A percentile compares a stretch with the other conserved stretches of the same genome.
These are phyloP conservation scores for Kurtzmaniella fragi DNA, from an alignment of 805 yeast species.

Conservation along the genomic window DNA sequence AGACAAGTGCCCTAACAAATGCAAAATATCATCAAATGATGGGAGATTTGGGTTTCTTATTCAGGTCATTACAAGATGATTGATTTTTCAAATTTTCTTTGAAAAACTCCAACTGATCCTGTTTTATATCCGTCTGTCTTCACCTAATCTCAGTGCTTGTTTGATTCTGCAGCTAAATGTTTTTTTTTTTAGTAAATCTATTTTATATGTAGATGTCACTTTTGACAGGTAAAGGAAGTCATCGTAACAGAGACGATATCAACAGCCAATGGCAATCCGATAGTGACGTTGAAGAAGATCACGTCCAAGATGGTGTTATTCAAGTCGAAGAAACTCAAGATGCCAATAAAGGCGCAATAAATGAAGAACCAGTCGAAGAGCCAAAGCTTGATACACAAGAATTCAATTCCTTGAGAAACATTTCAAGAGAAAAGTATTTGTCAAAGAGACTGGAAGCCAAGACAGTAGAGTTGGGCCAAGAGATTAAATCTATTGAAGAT, in stretches of 20 bases:
- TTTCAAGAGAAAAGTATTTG: slow-evolving; percentile 17
- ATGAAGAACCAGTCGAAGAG: neutral
- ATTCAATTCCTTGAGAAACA: slow-evolving; percentile 7
- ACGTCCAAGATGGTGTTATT: neutral
- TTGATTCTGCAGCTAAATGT: too few species aligned
- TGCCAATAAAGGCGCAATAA: neutral
- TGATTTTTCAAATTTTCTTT: too few species aligned
- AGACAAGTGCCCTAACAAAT: too few species aligned
- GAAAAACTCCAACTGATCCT: too few species aligned
- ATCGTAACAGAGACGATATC: slow-evolving; percentile 9
- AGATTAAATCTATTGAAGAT: slow-evolving; percentile 9
- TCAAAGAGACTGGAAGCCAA: slow-evolving; percentile 16
- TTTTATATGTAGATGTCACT: slow-evolving; percentile 8
- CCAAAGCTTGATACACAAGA: neutral
- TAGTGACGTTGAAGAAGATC: slow-evolving; percentile 1
- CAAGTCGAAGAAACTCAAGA: neutral
- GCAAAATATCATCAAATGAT: too few species aligned
- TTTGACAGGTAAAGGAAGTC: slow-evolving; percentile 10
- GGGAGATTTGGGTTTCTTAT: too few species aligned
- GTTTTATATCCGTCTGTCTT: too few species aligned
- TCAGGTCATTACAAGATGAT: too few species aligned
- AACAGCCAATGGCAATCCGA: slow-evolving; percentile 14
- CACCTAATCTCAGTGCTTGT: too few species aligned
- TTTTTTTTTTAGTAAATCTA: too few species aligned
- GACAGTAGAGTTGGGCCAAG: slow-evolving; percentile 12